These are phyloP conservation scores for Teunomyces barrocoloradensis DNA, from an alignment of 805 yeast species.

Conservation along the genomic window DNA sequence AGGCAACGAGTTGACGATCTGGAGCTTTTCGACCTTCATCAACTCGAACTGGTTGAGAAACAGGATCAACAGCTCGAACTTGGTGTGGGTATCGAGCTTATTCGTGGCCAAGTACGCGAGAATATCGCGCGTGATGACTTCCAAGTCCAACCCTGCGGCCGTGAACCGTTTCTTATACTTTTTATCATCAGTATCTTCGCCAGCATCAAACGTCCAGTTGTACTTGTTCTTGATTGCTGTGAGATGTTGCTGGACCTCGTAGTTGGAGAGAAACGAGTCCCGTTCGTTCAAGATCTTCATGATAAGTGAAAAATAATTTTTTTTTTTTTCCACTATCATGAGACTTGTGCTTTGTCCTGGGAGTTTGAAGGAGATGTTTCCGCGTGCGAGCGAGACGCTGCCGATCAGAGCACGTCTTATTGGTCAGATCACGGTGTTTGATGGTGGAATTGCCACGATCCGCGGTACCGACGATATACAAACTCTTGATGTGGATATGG, in stretches of 20 bases:
- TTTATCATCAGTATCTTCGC: constrained; percentile 28
- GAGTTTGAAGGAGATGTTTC: neutral
- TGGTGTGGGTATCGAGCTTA: constrained; percentile 21
- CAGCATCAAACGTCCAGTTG: constrained; percentile 43
- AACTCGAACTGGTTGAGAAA: constrained; percentile 52
- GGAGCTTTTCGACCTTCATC: constrained; percentile 81
- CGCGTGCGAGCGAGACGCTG: constrained; percentile 1
- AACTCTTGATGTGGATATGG: constrained; percentile 10
- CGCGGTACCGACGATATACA: neutral
- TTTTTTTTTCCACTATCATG: neutral
- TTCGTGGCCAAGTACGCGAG: constrained; percentile 37
- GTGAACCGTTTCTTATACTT: constrained; percentile 28
- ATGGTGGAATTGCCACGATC: constrained; percentile 1
- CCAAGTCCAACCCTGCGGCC: constrained; percentile 47
- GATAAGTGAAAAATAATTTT: neutral
- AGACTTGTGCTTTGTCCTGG: constrained; percentile 6
- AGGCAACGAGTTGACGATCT: constrained; percentile 80
- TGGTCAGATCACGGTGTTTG: constrained; percentile 6
- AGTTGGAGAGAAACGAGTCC: constrained; percentile 61
- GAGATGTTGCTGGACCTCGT: constrained; percentile 60
- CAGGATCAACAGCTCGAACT: constrained; percentile 38
- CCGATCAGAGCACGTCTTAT: constrained; percentile 6
- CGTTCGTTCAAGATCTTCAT: constrained; percentile 47
- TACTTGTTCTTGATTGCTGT: constrained; percentile 45
- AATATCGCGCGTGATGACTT: constrained; percentile 48